These are phyloP conservation scores for Colletotrichum aenigma DNA, from an alignment of 2,329 filamentous ascomycete species.

Conservation along the genomic window DNA sequence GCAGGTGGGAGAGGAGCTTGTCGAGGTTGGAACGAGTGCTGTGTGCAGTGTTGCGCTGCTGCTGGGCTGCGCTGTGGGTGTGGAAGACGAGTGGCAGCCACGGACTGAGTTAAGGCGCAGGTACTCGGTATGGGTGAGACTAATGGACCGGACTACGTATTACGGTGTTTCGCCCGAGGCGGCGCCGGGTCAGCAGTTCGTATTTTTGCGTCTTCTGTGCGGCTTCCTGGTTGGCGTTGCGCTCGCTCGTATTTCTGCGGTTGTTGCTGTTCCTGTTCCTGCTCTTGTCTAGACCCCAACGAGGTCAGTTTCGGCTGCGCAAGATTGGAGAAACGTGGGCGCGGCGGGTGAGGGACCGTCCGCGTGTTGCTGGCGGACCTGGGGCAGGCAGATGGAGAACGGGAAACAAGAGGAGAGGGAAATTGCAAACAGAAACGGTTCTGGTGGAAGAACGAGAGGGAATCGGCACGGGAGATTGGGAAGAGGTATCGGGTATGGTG, in stretches of 20 bases:
- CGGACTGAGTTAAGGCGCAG: background rate
- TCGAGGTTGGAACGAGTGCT: background rate
- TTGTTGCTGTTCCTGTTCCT: background rate
- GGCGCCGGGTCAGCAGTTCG: background rate
- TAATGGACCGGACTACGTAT: background rate
- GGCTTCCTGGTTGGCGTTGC: background rate
- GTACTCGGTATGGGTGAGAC: background rate
- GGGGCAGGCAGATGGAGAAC: background rate
- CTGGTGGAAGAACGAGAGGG: background rate
- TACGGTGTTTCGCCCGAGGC: background rate
- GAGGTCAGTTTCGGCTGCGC: background rate
- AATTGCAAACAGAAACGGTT: background rate
- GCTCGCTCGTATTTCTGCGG: slow-evolving; percentile 6
- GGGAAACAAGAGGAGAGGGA: background rate
- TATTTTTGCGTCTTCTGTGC: slow-evolving; percentile 2
- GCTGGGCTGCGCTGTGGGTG: background rate
- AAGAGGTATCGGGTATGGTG: background rate
- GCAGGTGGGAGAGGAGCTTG: background rate
- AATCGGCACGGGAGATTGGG: background rate
- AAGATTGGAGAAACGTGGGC: background rate
- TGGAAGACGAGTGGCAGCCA: background rate
- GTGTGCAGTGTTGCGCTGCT: background rate
- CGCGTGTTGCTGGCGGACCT: background rate
- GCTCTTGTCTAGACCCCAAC: background rate
- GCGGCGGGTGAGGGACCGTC: background rate